Evolutionary conservation across 1,284 basidiomycete species (phyloP).

Genomic region (Papiliotrema fonsecae): DNA sequence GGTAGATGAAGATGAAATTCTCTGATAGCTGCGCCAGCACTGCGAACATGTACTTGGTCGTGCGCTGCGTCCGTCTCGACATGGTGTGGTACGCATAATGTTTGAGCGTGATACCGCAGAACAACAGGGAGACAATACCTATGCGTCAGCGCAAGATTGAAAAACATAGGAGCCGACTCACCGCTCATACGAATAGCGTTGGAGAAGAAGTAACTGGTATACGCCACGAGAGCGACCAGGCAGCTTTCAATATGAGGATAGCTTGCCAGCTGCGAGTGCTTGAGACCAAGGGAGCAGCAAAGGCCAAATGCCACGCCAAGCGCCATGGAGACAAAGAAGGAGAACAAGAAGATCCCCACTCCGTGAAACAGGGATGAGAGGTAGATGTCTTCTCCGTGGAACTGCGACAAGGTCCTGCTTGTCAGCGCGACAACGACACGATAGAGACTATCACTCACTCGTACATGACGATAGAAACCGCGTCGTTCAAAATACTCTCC

Average conservation of each 20-base stretch:
- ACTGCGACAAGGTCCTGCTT: constrained; percentile 77
- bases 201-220: constrained; percentile 98
- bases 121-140: constrained; percentile 93
- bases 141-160: background rate
- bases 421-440: background rate
- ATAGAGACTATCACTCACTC: constrained; percentile 64
- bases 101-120: constrained; percentile 98
- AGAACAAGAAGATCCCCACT: constrained; percentile 90
- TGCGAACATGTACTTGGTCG: constrained; percentile 92
- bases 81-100: constrained; percentile 99
- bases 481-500: constrained; percentile 94
- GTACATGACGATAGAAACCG: constrained; percentile 99
- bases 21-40: constrained; percentile 90
- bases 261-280: constrained; percentile 81
- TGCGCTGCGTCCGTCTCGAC: constrained; percentile 88
- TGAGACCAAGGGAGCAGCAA: constrained; percentile 82
- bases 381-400: constrained; percentile 85
- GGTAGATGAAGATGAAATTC: constrained; percentile 99
- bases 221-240: constrained; percentile 87
- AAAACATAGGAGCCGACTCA: constrained; percentile 22
- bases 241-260: constrained; percentile 94
- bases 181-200: constrained; percentile 89
- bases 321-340: constrained; percentile 90
- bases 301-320: constrained; percentile 90
- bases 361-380: constrained; percentile 89